phyloP scores from a whole-genome alignment of 768 basidiomycete species.

The Lactifluus pinguis region DNA sequence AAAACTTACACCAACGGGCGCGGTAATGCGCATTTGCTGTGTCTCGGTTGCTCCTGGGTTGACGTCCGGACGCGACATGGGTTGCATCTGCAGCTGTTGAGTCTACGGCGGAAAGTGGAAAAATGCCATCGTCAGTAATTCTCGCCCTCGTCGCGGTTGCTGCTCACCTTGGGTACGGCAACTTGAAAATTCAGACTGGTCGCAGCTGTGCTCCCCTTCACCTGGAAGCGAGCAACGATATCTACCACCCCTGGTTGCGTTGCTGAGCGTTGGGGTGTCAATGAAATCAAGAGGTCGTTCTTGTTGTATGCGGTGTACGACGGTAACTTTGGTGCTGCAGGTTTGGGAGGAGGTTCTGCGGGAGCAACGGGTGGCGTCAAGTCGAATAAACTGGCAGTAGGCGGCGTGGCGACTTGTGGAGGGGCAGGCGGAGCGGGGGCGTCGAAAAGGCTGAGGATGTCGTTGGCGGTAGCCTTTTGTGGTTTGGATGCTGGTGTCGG shows the following conservation, averaged over 20 bases:
- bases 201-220: conserved; percentile 42
- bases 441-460: conserved; percentile 87
- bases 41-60: conserved; percentile 76
- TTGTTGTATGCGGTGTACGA: conserved; percentile 87
- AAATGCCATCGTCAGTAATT: background rate
- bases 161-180: conserved; percentile 83
- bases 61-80: conserved; percentile 85
- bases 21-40: conserved; percentile 89
- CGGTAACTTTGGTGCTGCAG: conserved; percentile 45
- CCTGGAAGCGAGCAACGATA: conserved; percentile 82
- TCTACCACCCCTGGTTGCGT: conserved; percentile 83
- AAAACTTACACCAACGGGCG: conserved; percentile 71
- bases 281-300: conserved; percentile 79
- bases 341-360: conserved; percentile 25
- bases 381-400: conserved; percentile 6
- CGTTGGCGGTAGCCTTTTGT: conserved; percentile 59
- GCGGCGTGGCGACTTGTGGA: conserved; percentile 25
- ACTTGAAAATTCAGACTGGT: conserved; percentile 87
- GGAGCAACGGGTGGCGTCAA: conserved; percentile 22
- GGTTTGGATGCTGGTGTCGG: conserved; percentile 30
- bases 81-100: conserved; percentile 95
- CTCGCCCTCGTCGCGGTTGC: background rate
- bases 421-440: conserved; percentile 31
- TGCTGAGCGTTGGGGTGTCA: conserved; percentile 79
- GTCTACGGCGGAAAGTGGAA: conserved; percentile 42